Percentiles rank a stretch among this genome's conserved stretches.
phyloP scores from a whole-genome alignment of 805 yeast genomes.

The Metschnikowia arizonensis region DNA sequence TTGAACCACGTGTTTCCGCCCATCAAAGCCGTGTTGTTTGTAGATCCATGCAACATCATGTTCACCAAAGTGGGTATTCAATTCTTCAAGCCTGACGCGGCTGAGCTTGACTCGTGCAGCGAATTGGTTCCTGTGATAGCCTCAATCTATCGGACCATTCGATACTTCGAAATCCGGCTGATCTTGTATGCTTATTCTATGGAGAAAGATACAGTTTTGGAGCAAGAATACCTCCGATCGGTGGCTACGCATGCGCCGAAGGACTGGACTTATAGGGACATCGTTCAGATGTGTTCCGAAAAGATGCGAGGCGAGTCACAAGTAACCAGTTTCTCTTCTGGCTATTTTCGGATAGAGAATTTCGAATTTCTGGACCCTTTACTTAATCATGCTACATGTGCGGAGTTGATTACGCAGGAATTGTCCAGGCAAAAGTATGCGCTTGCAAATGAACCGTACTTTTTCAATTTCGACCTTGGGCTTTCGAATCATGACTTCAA shows the following conservation, averaged over 20 bases:
- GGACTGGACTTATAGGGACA: conserved; percentile 14
- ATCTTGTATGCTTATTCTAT: conserved; percentile 25
- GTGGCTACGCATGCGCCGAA: conserved; percentile 9
- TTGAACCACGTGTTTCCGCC: conserved; percentile 32
- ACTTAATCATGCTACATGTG: conserved; percentile 14
- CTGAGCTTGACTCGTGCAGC: conserved; percentile 11
- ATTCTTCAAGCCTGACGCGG: conserved; percentile 16
- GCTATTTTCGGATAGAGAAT: conserved; percentile 13
- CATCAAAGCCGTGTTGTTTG: conserved; percentile 30
- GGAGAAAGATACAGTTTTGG: conserved; percentile 21
- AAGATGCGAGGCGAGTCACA: conserved; percentile 16
- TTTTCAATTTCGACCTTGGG: conserved; percentile 24
- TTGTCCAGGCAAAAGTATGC: conserved; percentile 14
- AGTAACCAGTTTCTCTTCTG: conserved; percentile 8
- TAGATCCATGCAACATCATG: conserved; percentile 34
- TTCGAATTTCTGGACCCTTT: conserved; percentile 20
- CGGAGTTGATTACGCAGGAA: conserved; percentile 12
- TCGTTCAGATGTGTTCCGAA: conserved; percentile 19
- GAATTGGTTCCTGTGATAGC: conserved; percentile 23
- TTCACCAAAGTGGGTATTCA: conserved; percentile 30
- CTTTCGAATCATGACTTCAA: conserved; percentile 28
- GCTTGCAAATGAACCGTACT: conserved; percentile 13
- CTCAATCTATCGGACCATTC: conserved; percentile 29
- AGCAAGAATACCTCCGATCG: conserved; percentile 17
- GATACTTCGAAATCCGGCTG: conserved; percentile 32